A percentile compares a stretch with the other conserved stretches of the same genome.
Conservation (phyloP, 305 asterid species). For the Solanum hybrid region DNA sequence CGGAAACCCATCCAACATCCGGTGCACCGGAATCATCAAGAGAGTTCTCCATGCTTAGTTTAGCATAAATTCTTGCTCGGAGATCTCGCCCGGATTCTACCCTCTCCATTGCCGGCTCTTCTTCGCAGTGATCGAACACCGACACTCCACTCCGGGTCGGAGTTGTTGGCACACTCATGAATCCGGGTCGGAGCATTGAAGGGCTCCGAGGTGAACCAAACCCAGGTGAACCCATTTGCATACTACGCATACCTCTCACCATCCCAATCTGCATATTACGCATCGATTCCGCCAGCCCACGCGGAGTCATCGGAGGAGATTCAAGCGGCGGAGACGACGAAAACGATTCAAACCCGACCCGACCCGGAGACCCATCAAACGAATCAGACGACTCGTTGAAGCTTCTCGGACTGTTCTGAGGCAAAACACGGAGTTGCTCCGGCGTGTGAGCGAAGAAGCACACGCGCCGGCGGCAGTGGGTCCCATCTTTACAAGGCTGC, state of each 20-base stretch:
- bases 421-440: constrained; percentile 62
- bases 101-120: constrained; percentile 72
- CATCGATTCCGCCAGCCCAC: constrained; percentile 47
- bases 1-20: constrained; percentile 36
- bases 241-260: background rate
- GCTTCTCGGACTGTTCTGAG: constrained; percentile 20
- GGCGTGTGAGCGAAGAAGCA: constrained; percentile 92
- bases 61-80: constrained; percentile 63
- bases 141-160: constrained; percentile 39
- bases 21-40: constrained; percentile 30
- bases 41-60: constrained; percentile 67
- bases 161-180: constrained; percentile 46
- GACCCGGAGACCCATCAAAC: constrained; percentile 17
- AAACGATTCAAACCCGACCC: constrained; percentile 22
- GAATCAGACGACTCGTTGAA: background rate
- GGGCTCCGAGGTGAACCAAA: constrained; percentile 3
- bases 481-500: constrained; percentile 88
- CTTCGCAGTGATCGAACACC: constrained; percentile 35
- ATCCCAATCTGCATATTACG: constrained; percentile 32
- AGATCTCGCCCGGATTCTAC: constrained; percentile 75
- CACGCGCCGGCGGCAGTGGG: constrained; percentile 71
- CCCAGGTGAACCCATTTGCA: constrained; percentile 9
- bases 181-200: constrained; percentile 18
- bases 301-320: constrained; percentile 55
- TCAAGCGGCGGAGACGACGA: constrained; percentile 34